Percentiles rank a stretch among this genome's conserved stretches.
Evolutionary conservation across 1,139 yeast species (phyloP).

Genomic region (Candida labiduridarum): DNA sequence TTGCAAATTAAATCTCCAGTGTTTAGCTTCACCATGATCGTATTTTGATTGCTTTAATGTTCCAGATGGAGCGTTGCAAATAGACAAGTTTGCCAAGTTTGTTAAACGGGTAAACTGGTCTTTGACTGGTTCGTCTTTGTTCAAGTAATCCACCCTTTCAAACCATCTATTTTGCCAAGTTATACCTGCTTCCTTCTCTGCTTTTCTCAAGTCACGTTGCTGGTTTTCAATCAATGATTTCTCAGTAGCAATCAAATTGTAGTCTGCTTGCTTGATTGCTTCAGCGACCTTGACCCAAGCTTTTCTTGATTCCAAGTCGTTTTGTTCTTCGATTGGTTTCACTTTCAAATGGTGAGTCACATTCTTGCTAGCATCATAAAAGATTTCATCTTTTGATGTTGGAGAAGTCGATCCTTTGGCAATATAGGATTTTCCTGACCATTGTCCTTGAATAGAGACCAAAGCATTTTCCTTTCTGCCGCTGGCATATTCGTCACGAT

Average conservation of each 20-base stretch:
- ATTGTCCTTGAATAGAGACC: conserved; percentile 84
- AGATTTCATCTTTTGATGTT: conserved; percentile 48
- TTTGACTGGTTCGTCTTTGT: conserved; percentile 17
- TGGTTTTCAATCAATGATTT: conserved; percentile 78
- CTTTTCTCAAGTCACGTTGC: conserved; percentile 78
- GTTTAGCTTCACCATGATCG: conserved; percentile 51
- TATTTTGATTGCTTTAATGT: conserved; percentile 54
- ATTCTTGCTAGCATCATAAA: conserved; percentile 66
- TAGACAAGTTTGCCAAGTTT: conserved; percentile 57
- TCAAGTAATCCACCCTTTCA: conserved; percentile 50
- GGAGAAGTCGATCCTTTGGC: conserved; percentile 45
- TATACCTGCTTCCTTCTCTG: conserved; percentile 62
- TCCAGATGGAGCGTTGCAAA: conserved; percentile 70
- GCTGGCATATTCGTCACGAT: conserved; percentile 52
- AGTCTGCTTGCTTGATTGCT: conserved; percentile 78
- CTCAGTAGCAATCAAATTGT: conserved; percentile 69
- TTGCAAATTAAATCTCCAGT: conserved; percentile 67
- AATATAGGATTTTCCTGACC: conserved; percentile 76
- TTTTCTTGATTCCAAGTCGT: conserved; percentile 72
- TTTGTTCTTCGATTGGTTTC: conserved; percentile 77
- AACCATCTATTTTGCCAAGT: conserved; percentile 85
- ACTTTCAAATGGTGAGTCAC: conserved; percentile 63
- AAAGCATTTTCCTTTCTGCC: conserved; percentile 62
- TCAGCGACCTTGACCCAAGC: conserved; percentile 90
- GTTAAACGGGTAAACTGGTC: conserved; percentile 57